phyloP scores from a whole-genome alignment of 305 asterid genomes.

The Solanum hybrid region DNA sequence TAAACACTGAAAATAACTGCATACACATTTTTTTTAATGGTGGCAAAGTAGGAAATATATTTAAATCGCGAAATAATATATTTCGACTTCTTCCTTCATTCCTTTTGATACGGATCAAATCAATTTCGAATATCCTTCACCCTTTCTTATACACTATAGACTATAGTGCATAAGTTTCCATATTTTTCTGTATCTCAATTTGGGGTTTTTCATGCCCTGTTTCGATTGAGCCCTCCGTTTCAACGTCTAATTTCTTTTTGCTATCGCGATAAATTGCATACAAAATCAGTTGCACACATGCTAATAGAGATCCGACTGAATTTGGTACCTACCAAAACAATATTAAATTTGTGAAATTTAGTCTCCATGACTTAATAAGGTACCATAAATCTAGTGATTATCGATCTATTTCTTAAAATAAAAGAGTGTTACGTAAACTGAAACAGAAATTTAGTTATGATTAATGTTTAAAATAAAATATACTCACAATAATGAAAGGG shows the following conservation, averaged over 20 bases:
- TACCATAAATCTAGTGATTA: neutral
- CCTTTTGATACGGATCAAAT: neutral
- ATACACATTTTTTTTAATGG: neutral
- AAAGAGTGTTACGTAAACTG: neutral
- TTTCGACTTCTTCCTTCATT: neutral
- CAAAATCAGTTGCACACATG: conserved; percentile 43
- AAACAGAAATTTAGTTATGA: neutral
- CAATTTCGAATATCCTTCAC: neutral
- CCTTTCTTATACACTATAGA: neutral
- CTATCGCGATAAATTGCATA: conserved; percentile 37
- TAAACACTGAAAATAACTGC: neutral
- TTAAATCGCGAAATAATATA: neutral
- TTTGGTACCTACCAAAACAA: conserved; percentile 31
- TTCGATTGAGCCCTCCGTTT: conserved; percentile 13
- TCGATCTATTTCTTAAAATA: neutral
- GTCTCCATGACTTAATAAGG: neutral
- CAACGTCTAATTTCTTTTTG: conserved; percentile 14
- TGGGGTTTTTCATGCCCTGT: conserved; percentile 9
- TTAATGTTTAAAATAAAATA: neutral
- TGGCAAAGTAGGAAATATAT: neutral
- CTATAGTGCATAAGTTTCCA: neutral
- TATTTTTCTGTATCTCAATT: neutral
- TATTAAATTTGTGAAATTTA: neutral
- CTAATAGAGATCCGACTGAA: conserved; percentile 48
- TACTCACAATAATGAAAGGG: conserved; percentile 31